Conservation (phyloP, 2,329 filamentous ascomycete species). For the Allantophomopsis cytisporea region DNA sequence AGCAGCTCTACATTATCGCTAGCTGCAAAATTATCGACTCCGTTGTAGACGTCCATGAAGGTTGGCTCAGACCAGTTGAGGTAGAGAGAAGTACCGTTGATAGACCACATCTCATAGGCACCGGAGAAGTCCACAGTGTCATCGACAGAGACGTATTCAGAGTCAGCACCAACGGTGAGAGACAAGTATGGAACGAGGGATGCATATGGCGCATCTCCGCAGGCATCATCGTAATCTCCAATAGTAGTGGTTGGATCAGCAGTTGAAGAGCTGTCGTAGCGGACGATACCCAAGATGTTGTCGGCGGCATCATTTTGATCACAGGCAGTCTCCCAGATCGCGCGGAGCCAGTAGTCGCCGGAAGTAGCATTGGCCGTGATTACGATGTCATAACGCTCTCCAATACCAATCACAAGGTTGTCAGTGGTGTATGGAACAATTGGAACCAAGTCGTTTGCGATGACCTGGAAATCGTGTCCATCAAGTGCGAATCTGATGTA, state of each 20-base stretch:
- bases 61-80: slow-evolving; percentile 34
- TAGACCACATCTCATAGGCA: slow-evolving; percentile 23
- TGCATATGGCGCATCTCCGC: slow-evolving; percentile 6
- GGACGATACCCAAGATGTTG: slow-evolving; percentile 7
- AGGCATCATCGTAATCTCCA: slow-evolving; percentile 1
- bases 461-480: slow-evolving; percentile 37
- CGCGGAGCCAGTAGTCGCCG: slow-evolving; percentile 16
- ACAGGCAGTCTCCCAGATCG: slow-evolving; percentile 10
- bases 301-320: slow-evolving; percentile 5
- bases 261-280: slow-evolving; percentile 4
- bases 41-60: slow-evolving; percentile 6
- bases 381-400: slow-evolving; percentile 19
- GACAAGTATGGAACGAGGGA: slow-evolving; percentile 3
- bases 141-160: slow-evolving; percentile 4
- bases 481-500: slow-evolving; percentile 21
- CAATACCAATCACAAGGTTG: slow-evolving; percentile 24
- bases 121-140: slow-evolving; percentile 6
- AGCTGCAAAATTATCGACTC: no score
- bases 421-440: slow-evolving; percentile 33
- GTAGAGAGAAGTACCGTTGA: slow-evolving; percentile 30
- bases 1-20: no score
- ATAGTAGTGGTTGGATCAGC: slow-evolving; percentile 5
- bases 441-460: slow-evolving; percentile 49
- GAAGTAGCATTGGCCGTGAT: slow-evolving; percentile 18
- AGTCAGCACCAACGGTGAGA: neutral